Percentiles rank a stretch among this genome's conserved stretches.
phyloP scores from a whole-genome alignment of 106 monocot species.

The Acorus calamus region DNA sequence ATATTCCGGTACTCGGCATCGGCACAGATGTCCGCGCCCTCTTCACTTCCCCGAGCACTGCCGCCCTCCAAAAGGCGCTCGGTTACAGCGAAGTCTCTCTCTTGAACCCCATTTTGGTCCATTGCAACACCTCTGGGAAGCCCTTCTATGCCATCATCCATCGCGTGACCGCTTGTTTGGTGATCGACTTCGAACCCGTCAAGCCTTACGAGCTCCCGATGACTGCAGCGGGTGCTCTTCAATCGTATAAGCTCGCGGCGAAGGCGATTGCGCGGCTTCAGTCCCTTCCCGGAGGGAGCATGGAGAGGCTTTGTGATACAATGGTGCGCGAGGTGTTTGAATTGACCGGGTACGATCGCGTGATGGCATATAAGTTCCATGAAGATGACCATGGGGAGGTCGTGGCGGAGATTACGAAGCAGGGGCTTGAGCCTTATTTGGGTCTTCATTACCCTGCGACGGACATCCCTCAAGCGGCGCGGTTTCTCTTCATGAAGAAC shows the following conservation, averaged over 20 bases:
- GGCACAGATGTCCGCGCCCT: conserved; percentile 63
- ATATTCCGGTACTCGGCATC: conserved; percentile 38
- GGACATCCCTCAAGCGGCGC: conserved; percentile 85
- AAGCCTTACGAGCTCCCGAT: conserved; percentile 62
- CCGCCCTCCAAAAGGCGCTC: conserved; percentile 65
- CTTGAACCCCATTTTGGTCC: conserved; percentile 82
- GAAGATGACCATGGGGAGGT: conserved; percentile 98
- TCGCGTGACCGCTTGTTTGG: conserved; percentile 52
- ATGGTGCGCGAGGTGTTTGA: conserved; percentile 76
- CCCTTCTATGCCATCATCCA: conserved; percentile 89
- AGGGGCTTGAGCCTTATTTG: conserved; percentile 69
- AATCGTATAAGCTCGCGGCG: conserved; percentile 96
- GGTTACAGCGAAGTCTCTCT: conserved; percentile 74
- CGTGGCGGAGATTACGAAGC: conserved; percentile 60
- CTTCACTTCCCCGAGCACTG: conserved; percentile 63
- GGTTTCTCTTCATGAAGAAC: conserved; percentile 94
- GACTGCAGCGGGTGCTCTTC: conserved; percentile 84
- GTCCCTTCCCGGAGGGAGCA: conserved; percentile 62
- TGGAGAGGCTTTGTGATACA: conserved; percentile 59
- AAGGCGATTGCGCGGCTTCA: conserved; percentile 83
- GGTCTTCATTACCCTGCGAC: conserved; percentile 94
- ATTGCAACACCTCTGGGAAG: conserved; percentile 75
- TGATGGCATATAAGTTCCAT: conserved; percentile 92
- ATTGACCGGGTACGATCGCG: conserved; percentile 88
- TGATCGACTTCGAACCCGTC: conserved; percentile 88